Percentiles rank a stretch among this genome's conserved stretches.
Evolutionary conservation across 2,329 filamentous ascomycete genomes (phyloP).

Genomic region (Drechmeria coniospora): DNA sequence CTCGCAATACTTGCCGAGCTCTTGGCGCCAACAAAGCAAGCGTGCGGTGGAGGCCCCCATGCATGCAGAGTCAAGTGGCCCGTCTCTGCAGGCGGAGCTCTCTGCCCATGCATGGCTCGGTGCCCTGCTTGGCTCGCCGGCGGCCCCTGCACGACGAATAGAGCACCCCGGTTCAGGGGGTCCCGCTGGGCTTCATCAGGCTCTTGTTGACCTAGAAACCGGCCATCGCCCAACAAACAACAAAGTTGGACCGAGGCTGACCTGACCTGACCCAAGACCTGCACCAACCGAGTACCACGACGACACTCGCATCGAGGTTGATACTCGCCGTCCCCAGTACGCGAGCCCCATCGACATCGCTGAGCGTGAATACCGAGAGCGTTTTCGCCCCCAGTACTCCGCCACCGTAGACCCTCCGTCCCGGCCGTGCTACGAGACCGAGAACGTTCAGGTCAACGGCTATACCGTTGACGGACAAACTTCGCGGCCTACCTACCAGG

Average conservation of each 20-base stretch:
- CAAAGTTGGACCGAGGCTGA: conserved; percentile 9
- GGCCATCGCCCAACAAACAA: conserved; percentile 10
- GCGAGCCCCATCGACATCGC: conserved; percentile 43
- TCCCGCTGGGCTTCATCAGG: conserved; percentile 4
- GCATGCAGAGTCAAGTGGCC: too few relatives aligned
- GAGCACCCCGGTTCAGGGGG: conserved; percentile 9
- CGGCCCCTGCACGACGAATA: conserved; percentile 1
- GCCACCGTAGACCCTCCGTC: conserved; percentile 17
- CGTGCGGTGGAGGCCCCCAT: too few relatives aligned
- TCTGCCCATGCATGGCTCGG: background rate
- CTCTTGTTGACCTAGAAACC: conserved; percentile 11
- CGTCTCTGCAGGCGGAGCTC: too few relatives aligned
- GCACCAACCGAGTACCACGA: conserved; percentile 37
- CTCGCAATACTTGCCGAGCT: too few relatives aligned
- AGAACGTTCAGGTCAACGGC: conserved; percentile 15
- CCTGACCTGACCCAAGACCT: conserved; percentile 12
- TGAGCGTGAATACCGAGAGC: conserved; percentile 51
- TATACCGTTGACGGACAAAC: conserved; percentile 22
- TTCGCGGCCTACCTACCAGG: conserved; percentile 31
- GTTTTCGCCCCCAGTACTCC: conserved; percentile 36
- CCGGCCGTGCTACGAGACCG: conserved; percentile 17
- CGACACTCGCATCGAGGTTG: conserved; percentile 52
- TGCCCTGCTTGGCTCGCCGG: background rate
- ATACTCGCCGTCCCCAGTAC: conserved; percentile 33
- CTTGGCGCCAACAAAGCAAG: too few relatives aligned